Conservation (phyloP, 352 stramenopile genomes). For the Pythium pyrilobum region DNA sequence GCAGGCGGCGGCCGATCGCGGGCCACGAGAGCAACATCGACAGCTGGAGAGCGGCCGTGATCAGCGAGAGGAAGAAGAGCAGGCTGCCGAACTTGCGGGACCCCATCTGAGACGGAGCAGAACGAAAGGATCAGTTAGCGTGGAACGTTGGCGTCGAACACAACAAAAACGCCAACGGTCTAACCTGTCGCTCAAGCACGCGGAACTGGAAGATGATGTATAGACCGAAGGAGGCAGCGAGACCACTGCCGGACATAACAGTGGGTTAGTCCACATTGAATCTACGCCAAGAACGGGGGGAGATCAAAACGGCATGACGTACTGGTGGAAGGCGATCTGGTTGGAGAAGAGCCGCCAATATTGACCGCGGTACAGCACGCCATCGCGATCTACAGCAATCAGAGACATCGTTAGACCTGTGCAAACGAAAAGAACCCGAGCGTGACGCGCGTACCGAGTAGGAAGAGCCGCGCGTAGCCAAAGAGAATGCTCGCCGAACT, state of each 20-base stretch:
- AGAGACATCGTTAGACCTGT: background rate
- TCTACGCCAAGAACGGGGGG: too few relatives aligned
- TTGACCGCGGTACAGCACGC: constrained; percentile 48
- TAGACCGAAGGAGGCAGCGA: constrained; percentile 72
- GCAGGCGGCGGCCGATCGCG: constrained; percentile 31
- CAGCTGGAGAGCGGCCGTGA: constrained; percentile 43
- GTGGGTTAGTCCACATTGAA: too few relatives aligned
- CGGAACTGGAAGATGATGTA: constrained; percentile 87
- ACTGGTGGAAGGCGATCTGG: constrained; percentile 78
- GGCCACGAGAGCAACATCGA: constrained; percentile 39
- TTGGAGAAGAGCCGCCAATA: constrained; percentile 66
- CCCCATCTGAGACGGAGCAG: too few relatives aligned
- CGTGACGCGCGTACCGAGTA: constrained; percentile 25
- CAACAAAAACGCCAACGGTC: background rate
- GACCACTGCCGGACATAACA: constrained; percentile 32
- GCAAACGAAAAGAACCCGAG: background rate
- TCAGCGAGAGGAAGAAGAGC: constrained; percentile 53
- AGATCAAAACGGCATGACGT: constrained; percentile 6
- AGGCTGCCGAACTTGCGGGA: constrained; percentile 84
- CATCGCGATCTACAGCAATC: constrained; percentile 39
- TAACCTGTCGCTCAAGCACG: constrained; percentile 65
- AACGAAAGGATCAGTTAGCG: too few relatives aligned
- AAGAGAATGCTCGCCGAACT: constrained; percentile 67
- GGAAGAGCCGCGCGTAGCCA: constrained; percentile 42
- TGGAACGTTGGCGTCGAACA: too few relatives aligned